phyloP scores from a whole-genome alignment of 805 yeast genomes.

The Ogataea haglerorum region DNA sequence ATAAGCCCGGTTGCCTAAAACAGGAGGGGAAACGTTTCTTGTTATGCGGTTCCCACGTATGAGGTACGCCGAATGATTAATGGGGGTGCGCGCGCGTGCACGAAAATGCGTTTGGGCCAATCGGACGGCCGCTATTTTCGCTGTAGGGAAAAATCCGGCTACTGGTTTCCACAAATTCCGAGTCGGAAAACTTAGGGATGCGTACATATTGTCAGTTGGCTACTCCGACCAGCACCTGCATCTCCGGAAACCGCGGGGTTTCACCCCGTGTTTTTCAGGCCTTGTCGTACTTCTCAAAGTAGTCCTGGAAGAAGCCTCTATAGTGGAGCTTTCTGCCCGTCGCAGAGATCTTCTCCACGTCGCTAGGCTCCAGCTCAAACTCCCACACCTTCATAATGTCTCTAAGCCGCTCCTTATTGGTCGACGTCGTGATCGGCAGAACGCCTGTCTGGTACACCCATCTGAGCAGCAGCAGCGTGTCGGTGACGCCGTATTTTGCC shows the following conservation, averaged over 20 bases:
- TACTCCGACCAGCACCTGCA: neutral
- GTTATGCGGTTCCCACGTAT: neutral
- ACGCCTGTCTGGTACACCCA: constrained; percentile 67
- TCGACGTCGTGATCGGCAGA: constrained; percentile 73
- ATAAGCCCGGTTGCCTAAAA: constrained; percentile 8
- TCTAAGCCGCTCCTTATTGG: constrained; percentile 51
- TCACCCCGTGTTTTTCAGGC: neutral
- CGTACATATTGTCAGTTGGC: neutral
- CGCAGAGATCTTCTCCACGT: constrained; percentile 41
- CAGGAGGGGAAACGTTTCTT: neutral
- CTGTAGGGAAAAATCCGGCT: neutral
- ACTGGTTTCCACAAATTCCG: neutral
- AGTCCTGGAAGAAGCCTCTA: constrained; percentile 24
- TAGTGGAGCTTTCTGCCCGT: constrained; percentile 36
- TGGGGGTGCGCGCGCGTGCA: neutral
- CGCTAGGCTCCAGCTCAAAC: constrained; percentile 51
- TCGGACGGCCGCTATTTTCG: neutral
- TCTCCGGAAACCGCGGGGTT: constrained; percentile 1
- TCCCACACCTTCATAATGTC: constrained; percentile 54
- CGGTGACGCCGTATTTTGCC: constrained; percentile 55
- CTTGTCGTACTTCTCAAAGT: constrained; percentile 18
- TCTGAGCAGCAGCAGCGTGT: constrained; percentile 63
- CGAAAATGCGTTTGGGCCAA: neutral
- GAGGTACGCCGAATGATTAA: constrained; percentile 1
- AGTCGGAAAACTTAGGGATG: neutral